Percentiles rank a stretch among this genome's conserved stretches.
Conservation (phyloP, 192 early-diverging fungal genomes). For the Entomortierella parvispora region DNA sequence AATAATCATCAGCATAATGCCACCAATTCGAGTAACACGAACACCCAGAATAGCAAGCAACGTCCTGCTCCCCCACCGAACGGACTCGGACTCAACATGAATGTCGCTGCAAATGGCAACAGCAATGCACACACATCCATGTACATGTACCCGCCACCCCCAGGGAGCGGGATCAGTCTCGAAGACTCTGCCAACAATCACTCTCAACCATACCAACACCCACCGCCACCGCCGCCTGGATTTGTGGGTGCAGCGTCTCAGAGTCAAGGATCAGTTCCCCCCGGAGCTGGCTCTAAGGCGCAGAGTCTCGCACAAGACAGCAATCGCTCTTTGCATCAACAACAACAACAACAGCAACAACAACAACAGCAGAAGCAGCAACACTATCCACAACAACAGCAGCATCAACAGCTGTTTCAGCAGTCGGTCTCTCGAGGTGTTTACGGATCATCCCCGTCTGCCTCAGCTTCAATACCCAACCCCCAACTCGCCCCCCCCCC, state of each 20-base stretch:
- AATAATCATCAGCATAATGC: neutral
- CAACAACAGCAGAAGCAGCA: neutral
- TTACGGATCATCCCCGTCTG: neutral
- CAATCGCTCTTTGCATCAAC: neutral
- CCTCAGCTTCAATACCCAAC: neutral
- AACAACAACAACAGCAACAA: constrained; percentile 16
- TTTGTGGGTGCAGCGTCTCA: too few species aligned
- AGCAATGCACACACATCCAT: neutral
- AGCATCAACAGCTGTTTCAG: constrained; percentile 4
- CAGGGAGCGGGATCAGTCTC: too few species aligned
- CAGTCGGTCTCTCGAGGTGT: neutral
- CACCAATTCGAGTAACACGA: constrained; percentile 12
- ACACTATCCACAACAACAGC: constrained; percentile 7
- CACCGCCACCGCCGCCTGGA: too few species aligned
- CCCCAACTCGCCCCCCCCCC: neutral
- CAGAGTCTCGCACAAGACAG: neutral
- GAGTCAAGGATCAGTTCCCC: too few species aligned
- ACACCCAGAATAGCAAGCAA: constrained; percentile 10
- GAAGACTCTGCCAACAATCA: too few species aligned
- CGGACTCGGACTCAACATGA: constrained; percentile 39
- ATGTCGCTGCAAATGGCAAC: neutral
- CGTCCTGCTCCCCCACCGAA: constrained; percentile 45
- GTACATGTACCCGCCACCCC: too few species aligned
- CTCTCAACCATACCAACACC: too few species aligned
- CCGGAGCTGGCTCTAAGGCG: too few species aligned